Evolutionary conservation across 495 filamentous ascomycete species (phyloP).

Genomic region (Clohesyomyces aquaticus): DNA sequence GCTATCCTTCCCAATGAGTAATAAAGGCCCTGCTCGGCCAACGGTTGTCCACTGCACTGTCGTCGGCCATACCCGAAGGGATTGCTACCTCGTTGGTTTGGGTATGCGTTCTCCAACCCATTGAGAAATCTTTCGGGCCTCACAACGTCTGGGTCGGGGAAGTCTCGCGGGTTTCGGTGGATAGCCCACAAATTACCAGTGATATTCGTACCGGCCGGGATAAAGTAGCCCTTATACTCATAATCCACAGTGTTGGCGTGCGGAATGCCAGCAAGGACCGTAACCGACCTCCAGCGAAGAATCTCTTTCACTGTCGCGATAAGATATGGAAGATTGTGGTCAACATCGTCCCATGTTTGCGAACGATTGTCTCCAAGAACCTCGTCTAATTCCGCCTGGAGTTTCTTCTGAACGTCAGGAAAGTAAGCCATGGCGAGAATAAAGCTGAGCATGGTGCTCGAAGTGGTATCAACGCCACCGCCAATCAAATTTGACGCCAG

Average conservation of each 20-base stretch:
- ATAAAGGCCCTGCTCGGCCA: too few relatives aligned
- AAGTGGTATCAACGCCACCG: too few relatives aligned
- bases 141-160: conserved; percentile 44
- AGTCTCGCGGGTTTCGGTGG: conserved; percentile 37
- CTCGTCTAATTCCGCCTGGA: conserved; percentile 43
- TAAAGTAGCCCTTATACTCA: conserved; percentile 39
- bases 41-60: too few relatives aligned
- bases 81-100: too few relatives aligned
- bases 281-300: conserved; percentile 27
- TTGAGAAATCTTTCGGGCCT: conserved; percentile 14
- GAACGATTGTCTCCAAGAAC: conserved; percentile 27
- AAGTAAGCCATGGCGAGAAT: conserved; percentile 39
- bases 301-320: conserved; percentile 34
- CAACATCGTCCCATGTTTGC: conserved; percentile 34
- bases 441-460: too few relatives aligned
- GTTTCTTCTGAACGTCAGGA: conserved; percentile 29
- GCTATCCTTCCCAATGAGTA: too few relatives aligned
- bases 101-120: too few relatives aligned
- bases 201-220: conserved; percentile 39
- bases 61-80: too few relatives aligned
- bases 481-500: too few relatives aligned
- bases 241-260: conserved; percentile 40
- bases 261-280: conserved; percentile 23
- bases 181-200: conserved; percentile 41
- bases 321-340: conserved; percentile 32